phyloP scores from a whole-genome alignment of 2,329 filamentous ascomycete species.

The Cercospora sojina region DNA sequence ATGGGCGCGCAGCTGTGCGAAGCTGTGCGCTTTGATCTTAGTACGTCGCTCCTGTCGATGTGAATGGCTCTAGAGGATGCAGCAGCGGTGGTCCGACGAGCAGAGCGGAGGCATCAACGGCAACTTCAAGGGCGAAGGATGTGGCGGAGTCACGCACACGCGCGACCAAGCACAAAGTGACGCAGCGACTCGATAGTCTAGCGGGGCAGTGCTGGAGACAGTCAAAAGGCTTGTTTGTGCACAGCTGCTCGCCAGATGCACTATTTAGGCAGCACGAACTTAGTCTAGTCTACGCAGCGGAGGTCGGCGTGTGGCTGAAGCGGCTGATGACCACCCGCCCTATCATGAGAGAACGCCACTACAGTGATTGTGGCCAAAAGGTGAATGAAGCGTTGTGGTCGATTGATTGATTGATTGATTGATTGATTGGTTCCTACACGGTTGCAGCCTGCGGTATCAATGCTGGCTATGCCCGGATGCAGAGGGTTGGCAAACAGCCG shows the following conservation, averaged over 20 bases:
- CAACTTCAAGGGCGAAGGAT: background rate
- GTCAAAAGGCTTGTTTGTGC: background rate
- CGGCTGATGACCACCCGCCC: background rate
- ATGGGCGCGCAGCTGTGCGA: background rate
- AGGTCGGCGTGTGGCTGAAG: slow-evolving; percentile 4
- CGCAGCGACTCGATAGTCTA: background rate
- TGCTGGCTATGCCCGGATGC: no score
- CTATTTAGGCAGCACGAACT: no score
- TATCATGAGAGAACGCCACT: background rate
- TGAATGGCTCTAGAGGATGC: background rate
- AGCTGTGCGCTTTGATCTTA: background rate
- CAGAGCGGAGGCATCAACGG: background rate
- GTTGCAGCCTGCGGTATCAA: no score
- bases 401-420: no score
- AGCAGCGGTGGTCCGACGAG: background rate
- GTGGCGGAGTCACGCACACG: slow-evolving; percentile 7
- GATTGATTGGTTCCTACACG: no score
- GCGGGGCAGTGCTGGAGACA: slow-evolving; percentile 11
- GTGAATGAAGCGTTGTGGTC: no score
- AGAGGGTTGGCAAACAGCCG: no score
- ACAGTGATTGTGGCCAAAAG: background rate
- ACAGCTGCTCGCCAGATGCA: background rate
- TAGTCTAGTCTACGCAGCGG: no score
- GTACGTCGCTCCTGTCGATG: background rate
- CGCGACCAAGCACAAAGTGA: background rate